A percentile compares a stretch with the other conserved stretches of the same genome.
Conservation (phyloP, 495 filamentous ascomycete species). For the Parathielavia appendiculata region DNA sequence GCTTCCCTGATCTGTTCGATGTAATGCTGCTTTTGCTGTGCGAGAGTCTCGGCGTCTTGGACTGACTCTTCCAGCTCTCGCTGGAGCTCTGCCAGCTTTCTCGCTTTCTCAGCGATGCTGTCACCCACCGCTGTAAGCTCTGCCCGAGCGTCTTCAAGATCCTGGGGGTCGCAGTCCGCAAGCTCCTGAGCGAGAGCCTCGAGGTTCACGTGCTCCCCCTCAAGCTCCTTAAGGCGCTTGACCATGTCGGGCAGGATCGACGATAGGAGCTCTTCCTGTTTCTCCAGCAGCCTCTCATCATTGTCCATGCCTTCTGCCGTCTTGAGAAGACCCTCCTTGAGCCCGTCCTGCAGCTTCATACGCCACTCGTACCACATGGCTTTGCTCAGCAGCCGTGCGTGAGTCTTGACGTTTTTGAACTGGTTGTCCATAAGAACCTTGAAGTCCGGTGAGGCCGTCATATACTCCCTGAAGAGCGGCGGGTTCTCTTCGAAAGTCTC, state of each 20-base stretch:
- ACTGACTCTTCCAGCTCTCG: slow-evolving; percentile 59
- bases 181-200: slow-evolving; percentile 70
- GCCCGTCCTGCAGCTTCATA: slow-evolving; percentile 77
- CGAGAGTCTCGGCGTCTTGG: slow-evolving; percentile 51
- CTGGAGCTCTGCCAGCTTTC: slow-evolving; percentile 59
- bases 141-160: slow-evolving; percentile 61
- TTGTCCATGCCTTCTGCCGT: slow-evolving; percentile 69
- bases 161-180: slow-evolving; percentile 70
- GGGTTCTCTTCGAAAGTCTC: slow-evolving; percentile 86
- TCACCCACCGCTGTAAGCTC: slow-evolving; percentile 59
- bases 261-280: slow-evolving; percentile 62
- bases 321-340: slow-evolving; percentile 70
- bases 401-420: slow-evolving; percentile 92
- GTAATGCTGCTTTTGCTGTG: slow-evolving; percentile 62
- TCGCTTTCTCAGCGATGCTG: slow-evolving; percentile 63
- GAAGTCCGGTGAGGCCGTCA: slow-evolving; percentile 77
- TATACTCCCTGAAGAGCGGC: slow-evolving; percentile 84
- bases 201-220: slow-evolving; percentile 57
- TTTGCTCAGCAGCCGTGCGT: slow-evolving; percentile 83
- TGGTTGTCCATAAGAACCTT: slow-evolving; percentile 87
- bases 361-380: slow-evolving; percentile 98
- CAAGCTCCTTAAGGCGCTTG: slow-evolving; percentile 53
- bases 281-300: slow-evolving; percentile 63
- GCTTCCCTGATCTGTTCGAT: slow-evolving; percentile 73
- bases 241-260: slow-evolving; percentile 59